Percentiles rank a stretch among this genome's conserved stretches.
Evolutionary conservation across 2,329 filamentous ascomycete species (phyloP).

Genomic region (Exophiala sp.): DNA sequence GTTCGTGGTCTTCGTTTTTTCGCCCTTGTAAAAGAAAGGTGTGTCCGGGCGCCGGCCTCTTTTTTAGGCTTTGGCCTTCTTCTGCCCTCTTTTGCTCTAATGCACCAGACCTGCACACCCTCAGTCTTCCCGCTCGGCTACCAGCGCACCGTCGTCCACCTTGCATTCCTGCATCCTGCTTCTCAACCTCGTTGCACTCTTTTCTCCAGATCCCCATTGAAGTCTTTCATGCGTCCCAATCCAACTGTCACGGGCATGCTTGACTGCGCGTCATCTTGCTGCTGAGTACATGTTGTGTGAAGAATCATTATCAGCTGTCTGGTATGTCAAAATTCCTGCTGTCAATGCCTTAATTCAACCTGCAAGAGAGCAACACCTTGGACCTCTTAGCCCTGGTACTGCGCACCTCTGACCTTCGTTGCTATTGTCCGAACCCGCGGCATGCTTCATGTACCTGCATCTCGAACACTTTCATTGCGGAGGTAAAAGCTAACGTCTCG

Average conservation of each 20-base stretch:
- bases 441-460: constrained; percentile 17
- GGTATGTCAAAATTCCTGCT: constrained; percentile 15
- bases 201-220: constrained; percentile 27
- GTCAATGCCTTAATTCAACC: neutral
- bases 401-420: constrained; percentile 3
- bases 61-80: constrained; percentile 10
- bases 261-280: constrained; percentile 22
- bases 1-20: neutral
- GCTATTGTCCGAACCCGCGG: constrained; percentile 11
- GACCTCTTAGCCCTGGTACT: neutral
- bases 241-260: constrained; percentile 9
- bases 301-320: constrained; percentile 15
- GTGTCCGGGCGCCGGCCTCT: constrained; percentile 1
- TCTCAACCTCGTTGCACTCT: constrained; percentile 23
- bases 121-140: constrained; percentile 26
- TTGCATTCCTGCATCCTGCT: constrained; percentile 27
- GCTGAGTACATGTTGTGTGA: constrained; percentile 14
- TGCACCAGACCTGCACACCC: constrained; percentile 25
- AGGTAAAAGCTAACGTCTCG: constrained; percentile 7
- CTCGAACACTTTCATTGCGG: constrained; percentile 3
- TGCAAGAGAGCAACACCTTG: neutral
- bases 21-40: too few species aligned
- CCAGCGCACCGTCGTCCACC: constrained; percentile 20
- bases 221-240: constrained; percentile 18
- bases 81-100: constrained; percentile 23